Conservation (phyloP, 305 asterid species). For the Fraxinus latifolia region DNA sequence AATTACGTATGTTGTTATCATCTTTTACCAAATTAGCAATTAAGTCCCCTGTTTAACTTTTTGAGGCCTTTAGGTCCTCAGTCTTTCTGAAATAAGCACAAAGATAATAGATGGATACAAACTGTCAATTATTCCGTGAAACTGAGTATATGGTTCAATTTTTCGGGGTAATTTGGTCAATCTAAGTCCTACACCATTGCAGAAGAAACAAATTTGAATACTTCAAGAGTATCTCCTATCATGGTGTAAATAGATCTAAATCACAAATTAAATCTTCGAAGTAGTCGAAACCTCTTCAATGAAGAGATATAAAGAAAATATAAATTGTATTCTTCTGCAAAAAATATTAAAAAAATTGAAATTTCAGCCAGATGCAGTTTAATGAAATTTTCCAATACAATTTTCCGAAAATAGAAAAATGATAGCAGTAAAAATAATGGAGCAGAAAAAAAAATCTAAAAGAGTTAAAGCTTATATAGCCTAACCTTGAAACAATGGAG, state of each 20-base stretch:
- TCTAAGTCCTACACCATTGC: background rate
- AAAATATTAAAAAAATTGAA: too few relatives aligned
- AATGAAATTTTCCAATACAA: too few relatives aligned
- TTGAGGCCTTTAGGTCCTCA: background rate
- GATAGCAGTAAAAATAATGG: too few relatives aligned
- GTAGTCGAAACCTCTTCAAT: background rate
- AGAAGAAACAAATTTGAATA: background rate
- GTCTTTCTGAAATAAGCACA: background rate
- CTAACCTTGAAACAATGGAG: too few relatives aligned
- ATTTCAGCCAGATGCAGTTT: too few relatives aligned
- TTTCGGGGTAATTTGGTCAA: background rate
- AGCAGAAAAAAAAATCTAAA: too few relatives aligned
- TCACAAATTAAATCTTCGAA: background rate
- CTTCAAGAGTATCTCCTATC: too few relatives aligned
- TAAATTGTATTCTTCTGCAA: too few relatives aligned
- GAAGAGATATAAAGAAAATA: too few relatives aligned
- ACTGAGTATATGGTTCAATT: background rate
- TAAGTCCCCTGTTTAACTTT: background rate
- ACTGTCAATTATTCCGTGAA: background rate
- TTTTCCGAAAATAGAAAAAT: too few relatives aligned
- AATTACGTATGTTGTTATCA: background rate
- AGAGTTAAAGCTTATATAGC: too few relatives aligned
- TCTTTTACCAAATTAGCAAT: background rate
- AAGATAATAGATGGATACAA: background rate
- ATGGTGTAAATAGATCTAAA: too few relatives aligned